A percentile compares a stretch with the other conserved stretches of the same genome.
phyloP scores from a whole-genome alignment of 768 basidiomycete genomes.

The Boletus huronensis region DNA sequence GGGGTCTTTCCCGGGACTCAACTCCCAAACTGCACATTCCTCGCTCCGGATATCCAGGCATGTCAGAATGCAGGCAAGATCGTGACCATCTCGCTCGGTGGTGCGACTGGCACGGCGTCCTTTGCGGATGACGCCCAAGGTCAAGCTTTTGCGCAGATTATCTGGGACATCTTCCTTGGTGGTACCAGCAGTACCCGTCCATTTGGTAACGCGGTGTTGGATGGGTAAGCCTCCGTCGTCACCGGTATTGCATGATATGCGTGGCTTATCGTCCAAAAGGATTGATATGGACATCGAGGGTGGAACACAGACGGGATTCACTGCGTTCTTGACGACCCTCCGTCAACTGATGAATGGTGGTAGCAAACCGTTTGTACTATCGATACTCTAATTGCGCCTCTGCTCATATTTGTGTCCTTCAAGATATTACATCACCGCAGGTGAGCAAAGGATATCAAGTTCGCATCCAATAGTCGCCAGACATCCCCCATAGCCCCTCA shows the following conservation, averaged over 20 bases:
- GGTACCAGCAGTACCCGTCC: conserved; percentile 62
- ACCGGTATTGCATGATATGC: not conserved
- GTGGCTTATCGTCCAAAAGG: conserved; percentile 10
- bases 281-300: conserved; percentile 52
- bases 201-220: conserved; percentile 68
- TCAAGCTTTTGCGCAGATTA: conserved; percentile 54
- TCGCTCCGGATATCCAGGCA: conserved; percentile 57
- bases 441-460: conserved; percentile 3
- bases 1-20: conserved; percentile 57
- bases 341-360: conserved; percentile 30
- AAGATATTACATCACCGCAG: conserved; percentile 45
- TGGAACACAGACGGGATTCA: conserved; percentile 32
- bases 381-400: not conserved
- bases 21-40: conserved; percentile 58
- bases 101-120: conserved; percentile 58
- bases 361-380: conserved; percentile 21
- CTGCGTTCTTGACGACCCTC: conserved; percentile 31
- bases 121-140: conserved; percentile 61
- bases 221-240: conserved; percentile 46
- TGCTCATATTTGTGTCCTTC: conserved; percentile 2
- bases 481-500: conserved; percentile 31
- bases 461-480: not conserved
- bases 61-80: conserved; percentile 67
- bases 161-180: conserved; percentile 70
- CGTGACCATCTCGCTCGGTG: conserved; percentile 59